A percentile compares a stretch with the other conserved stretches of the same genome.
These are phyloP conservation scores for Rhizopogon salebrosus DNA, from an alignment of 768 basidiomycete species.

Conservation along the genomic window DNA sequence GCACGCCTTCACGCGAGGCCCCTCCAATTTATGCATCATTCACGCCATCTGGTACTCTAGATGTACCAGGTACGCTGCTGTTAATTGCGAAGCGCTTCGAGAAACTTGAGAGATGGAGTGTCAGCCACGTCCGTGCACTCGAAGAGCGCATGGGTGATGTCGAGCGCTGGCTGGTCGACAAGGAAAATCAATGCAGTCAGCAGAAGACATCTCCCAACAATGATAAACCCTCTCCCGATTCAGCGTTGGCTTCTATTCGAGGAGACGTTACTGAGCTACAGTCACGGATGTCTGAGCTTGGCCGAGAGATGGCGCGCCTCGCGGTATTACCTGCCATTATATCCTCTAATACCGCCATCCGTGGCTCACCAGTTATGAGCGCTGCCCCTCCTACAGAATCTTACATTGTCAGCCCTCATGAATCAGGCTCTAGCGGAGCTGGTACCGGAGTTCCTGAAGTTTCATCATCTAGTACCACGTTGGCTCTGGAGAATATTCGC, in stretches of 20 bases:
- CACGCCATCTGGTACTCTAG: conserved; percentile 61
- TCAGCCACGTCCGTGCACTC: conserved; percentile 82
- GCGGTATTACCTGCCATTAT: conserved; percentile 42
- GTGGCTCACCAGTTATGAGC: conserved; percentile 40
- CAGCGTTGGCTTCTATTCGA: conserved; percentile 49
- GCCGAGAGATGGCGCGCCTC: conserved; percentile 75
- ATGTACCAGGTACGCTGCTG: conserved; percentile 69
- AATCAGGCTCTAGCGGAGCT: conserved; percentile 11
- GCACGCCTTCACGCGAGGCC: conserved; percentile 37
- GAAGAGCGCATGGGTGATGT: conserved; percentile 90
- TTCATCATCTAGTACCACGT: conserved; percentile 8
- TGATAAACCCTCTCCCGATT: conserved; percentile 16
- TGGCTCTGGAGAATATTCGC: conserved; percentile 8
- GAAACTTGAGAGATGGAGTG: conserved; percentile 87
- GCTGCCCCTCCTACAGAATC: conserved; percentile 44
- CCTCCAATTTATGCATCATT: conserved; percentile 79
- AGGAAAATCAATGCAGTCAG: conserved; percentile 53
- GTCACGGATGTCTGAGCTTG: conserved; percentile 68
- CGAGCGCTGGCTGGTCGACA: conserved; percentile 85
- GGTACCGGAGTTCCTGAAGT: conserved; percentile 6
- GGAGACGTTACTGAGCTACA: conserved; percentile 72
- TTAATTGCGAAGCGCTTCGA: conserved; percentile 75
- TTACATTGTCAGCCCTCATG: conserved; percentile 30
- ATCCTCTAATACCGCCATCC: conserved; percentile 42
- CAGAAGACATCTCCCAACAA: conserved; percentile 36